Percentiles rank a stretch among this genome's conserved stretches.
Evolutionary conservation across 208 protist species (phyloP).

Genomic region (Phytomonas sp.): DNA sequence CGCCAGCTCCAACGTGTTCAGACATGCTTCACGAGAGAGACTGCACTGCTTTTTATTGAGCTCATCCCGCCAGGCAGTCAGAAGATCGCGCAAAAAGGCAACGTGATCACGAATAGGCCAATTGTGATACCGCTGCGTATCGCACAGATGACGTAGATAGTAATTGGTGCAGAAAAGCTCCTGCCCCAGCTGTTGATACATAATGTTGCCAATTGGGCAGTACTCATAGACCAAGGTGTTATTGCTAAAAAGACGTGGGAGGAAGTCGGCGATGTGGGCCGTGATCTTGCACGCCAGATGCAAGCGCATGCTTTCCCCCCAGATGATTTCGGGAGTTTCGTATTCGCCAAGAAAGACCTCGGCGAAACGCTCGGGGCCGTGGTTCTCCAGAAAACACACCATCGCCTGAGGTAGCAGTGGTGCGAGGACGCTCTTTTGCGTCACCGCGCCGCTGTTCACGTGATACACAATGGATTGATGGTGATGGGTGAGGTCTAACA

Average conservation of each 20-base stretch:
- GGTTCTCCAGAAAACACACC: constrained; percentile 89
- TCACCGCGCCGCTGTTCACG: constrained; percentile 49
- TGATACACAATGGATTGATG: constrained; percentile 73
- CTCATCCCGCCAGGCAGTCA: constrained; percentile 80
- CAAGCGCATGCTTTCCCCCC: constrained; percentile 89
- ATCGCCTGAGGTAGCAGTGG: constrained; percentile 90
- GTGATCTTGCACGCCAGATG: constrained; percentile 87
- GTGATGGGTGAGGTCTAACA: constrained; percentile 79
- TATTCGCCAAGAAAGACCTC: constrained; percentile 90
- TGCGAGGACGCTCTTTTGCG: constrained; percentile 63
- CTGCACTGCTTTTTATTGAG: constrained; percentile 75
- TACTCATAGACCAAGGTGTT: constrained; percentile 87
- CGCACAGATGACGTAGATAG: constrained; percentile 93
- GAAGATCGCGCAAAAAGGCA: constrained; percentile 76
- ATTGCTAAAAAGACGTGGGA: constrained; percentile 87
- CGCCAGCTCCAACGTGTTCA: constrained; percentile 70
- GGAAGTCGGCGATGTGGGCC: constrained; percentile 88
- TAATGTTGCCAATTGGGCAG: constrained; percentile 87
- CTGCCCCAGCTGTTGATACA: constrained; percentile 74
- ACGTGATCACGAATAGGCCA: constrained; percentile 89
- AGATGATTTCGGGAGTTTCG: constrained; percentile 93
- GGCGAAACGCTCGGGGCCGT: constrained; percentile 88
- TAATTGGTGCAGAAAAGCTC: constrained; percentile 94
- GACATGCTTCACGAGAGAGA: constrained; percentile 51
- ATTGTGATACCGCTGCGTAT: constrained; percentile 80